A percentile compares a stretch with the other conserved stretches of the same genome.
These are phyloP conservation scores for Bolboschoenus planiculmis DNA, from an alignment of 176 grass and related monocot genomes.

Conservation along the genomic window DNA sequence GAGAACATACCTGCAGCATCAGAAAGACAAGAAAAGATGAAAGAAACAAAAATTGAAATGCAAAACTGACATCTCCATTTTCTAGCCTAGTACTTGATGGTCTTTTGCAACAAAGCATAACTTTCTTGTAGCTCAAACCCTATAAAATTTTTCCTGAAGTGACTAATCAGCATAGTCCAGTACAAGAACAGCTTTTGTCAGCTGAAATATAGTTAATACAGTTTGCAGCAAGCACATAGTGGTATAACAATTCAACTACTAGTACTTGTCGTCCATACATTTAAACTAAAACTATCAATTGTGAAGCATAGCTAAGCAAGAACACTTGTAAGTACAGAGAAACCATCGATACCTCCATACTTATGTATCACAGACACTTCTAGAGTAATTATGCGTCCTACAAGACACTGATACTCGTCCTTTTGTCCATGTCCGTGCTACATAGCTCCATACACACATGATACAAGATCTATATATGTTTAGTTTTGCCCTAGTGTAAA, in stretches of 20 bases:
- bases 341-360: not conserved
- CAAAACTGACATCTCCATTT: not conserved
- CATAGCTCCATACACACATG: not conserved
- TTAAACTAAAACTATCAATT: not conserved
- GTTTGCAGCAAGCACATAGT: not conserved
- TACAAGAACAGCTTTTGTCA: not conserved
- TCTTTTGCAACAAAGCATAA: not conserved
- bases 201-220: not conserved
- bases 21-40: constrained; percentile 5
- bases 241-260: not conserved
- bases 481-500: not conserved
- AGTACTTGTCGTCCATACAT: not conserved
- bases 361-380: not conserved
- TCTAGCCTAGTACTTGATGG: not conserved
- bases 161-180: not conserved
- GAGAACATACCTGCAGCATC: constrained; percentile 65
- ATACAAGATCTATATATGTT: not conserved
- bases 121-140: not conserved
- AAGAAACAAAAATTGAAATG: not conserved
- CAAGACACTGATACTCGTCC: not conserved
- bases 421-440: not conserved
- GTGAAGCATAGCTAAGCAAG: not conserved
- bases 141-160: not conserved
- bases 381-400: not conserved
- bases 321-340: not conserved